Conservation (phyloP, 805 yeast species). For the Schwanniomyces vanrijiae region DNA sequence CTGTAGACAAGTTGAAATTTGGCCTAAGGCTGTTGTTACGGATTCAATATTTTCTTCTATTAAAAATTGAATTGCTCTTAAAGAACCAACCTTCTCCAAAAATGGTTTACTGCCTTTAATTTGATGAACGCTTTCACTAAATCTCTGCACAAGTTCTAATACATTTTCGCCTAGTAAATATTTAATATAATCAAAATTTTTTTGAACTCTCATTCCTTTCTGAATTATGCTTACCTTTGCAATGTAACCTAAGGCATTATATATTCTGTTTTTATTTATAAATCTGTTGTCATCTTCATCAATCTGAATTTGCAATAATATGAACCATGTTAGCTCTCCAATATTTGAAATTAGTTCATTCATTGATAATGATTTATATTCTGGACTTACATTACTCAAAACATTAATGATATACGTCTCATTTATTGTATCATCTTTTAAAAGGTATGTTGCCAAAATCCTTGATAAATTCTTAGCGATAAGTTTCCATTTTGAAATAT, state of each 20-base stretch:
- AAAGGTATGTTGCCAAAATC: constrained; percentile 59
- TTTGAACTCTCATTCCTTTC: constrained; percentile 8
- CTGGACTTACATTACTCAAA: constrained; percentile 52
- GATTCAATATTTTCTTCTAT: constrained; percentile 59
- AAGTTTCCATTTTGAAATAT: constrained; percentile 46
- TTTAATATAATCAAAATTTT: constrained; percentile 24
- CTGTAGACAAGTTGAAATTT: constrained; percentile 82
- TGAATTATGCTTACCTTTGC: constrained; percentile 25
- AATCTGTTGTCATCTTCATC: constrained; percentile 26
- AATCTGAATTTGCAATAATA: constrained; percentile 30
- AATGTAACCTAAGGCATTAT: constrained; percentile 43
- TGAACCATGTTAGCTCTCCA: constrained; percentile 40
- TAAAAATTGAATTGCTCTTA: constrained; percentile 71
- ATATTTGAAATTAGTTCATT: constrained; percentile 35
- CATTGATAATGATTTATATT: constrained; percentile 33
- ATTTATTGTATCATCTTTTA: constrained; percentile 49
- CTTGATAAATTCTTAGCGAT: constrained; percentile 49
- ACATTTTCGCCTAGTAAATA: constrained; percentile 53
- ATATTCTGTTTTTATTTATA: constrained; percentile 34
- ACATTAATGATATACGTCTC: constrained; percentile 52
- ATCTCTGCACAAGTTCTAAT: constrained; percentile 72
- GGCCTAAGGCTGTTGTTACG: constrained; percentile 63
- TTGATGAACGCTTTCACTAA: constrained; percentile 78
- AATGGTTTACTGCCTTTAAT: constrained; percentile 69
- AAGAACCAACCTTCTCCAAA: constrained; percentile 66